These are phyloP conservation scores for Silene noctiflora DNA, from an alignment of 179 eudicot species.

Conservation along the genomic window DNA sequence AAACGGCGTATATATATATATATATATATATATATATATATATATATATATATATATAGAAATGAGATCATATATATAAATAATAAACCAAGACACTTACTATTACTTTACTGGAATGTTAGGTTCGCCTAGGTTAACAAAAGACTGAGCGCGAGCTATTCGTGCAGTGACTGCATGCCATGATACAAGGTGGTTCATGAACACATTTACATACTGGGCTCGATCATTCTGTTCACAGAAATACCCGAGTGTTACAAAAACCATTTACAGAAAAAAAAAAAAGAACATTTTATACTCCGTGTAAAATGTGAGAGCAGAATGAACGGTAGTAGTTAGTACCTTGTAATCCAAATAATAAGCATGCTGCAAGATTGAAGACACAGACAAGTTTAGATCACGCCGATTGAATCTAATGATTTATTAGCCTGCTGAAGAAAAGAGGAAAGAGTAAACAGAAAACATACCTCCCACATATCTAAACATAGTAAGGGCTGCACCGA, in stretches of 20 bases:
- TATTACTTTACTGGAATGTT: constrained; percentile 53
- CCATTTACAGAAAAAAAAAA: background rate
- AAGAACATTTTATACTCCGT: too few relatives aligned
- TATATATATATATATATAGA: too few relatives aligned
- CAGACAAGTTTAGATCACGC: background rate
- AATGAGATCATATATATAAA: too few relatives aligned
- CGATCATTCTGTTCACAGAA: constrained; percentile 59
- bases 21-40: too few relatives aligned
- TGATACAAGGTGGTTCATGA: constrained; percentile 84
- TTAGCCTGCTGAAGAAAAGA: background rate
- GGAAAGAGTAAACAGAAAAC: constrained; percentile 17
- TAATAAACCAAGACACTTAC: background rate
- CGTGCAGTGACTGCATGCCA: constrained; percentile 82
- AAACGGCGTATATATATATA: background rate
- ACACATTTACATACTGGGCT: constrained; percentile 54
- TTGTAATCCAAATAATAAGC: constrained; percentile 88
- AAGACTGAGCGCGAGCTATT: constrained; percentile 74
- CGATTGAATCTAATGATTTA: background rate
- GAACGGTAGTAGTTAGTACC: constrained; percentile 41
- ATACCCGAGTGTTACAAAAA: background rate
- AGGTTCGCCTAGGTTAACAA: constrained; percentile 88
- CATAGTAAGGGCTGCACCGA: constrained; percentile 71
- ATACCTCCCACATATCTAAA: constrained; percentile 97
- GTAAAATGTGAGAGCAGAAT: too few relatives aligned
- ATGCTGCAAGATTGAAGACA: constrained; percentile 59